Evolutionary conservation across 805 yeast species (phyloP).

Genomic region (Blastobotrys terrestris): DNA sequence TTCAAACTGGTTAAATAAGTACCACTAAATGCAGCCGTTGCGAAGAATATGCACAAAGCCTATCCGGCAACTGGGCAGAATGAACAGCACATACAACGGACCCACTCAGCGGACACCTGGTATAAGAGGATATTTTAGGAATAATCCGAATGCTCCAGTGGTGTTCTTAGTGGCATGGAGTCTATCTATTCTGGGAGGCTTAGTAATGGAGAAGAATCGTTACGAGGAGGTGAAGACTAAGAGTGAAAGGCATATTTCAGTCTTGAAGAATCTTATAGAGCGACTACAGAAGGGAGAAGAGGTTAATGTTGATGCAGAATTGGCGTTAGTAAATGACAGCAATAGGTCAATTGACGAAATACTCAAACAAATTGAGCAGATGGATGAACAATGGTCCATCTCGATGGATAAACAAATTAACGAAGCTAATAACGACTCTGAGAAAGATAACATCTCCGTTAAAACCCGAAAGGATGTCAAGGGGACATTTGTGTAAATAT

Average conservation of each 20-base stretch:
- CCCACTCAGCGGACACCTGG: constrained; percentile 1
- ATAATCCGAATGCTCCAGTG: constrained; percentile 33
- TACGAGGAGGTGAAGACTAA: constrained; percentile 37
- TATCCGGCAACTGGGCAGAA: not conserved
- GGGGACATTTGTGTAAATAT: not conserved
- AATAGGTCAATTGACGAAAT: constrained; percentile 23
- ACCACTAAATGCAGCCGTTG: too few species aligned
- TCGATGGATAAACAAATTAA: constrained; percentile 1
- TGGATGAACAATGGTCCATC: constrained; percentile 18
- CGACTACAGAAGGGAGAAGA: constrained; percentile 36
- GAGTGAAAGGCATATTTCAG: constrained; percentile 33
- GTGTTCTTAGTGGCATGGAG: constrained; percentile 39
- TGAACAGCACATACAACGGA: not conserved
- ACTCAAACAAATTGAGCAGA: constrained; percentile 24
- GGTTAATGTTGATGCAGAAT: constrained; percentile 39
- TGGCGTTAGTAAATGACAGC: constrained; percentile 32
- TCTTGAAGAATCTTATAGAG: constrained; percentile 35
- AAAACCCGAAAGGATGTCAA: not conserved
- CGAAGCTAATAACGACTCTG: not conserved
- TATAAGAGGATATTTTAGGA: constrained; percentile 3
- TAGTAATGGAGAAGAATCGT: constrained; percentile 38
- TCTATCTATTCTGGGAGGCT: constrained; percentile 43
- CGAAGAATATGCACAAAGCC: too few species aligned
- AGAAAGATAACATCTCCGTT: not conserved
- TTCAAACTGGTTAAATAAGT: too few species aligned